A percentile compares a stretch with the other conserved stretches of the same genome.
Conservation (phyloP, 768 basidiomycete species). For the Ephemerocybe angulata region DNA sequence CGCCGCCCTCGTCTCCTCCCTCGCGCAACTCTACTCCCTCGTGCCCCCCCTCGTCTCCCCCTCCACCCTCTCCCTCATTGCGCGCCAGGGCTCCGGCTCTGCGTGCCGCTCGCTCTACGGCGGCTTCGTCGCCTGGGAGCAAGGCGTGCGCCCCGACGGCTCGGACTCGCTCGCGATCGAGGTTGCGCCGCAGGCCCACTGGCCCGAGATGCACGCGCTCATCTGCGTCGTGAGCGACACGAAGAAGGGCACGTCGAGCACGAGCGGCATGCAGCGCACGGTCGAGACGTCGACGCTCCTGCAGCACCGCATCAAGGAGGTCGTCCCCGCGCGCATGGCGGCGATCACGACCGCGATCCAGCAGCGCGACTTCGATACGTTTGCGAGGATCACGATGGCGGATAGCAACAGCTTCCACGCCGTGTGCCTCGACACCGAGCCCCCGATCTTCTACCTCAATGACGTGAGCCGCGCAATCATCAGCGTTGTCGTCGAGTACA, state of each 20-base stretch:
- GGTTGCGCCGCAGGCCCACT: constrained; percentile 80
- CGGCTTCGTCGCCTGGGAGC: constrained; percentile 95
- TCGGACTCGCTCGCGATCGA: constrained; percentile 85
- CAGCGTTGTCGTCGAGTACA: constrained; percentile 86
- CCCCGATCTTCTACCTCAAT: constrained; percentile 99
- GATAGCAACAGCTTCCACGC: constrained; percentile 99
- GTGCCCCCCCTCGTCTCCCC: constrained; percentile 50
- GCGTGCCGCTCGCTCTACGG: constrained; percentile 97
- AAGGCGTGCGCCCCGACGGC: constrained; percentile 64
- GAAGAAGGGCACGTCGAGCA: constrained; percentile 95
- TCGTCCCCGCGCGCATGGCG: constrained; percentile 87
- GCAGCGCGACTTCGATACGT: constrained; percentile 77
- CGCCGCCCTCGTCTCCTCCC: constrained; percentile 88
- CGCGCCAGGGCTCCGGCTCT: constrained; percentile 96
- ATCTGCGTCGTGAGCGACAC: constrained; percentile 95
- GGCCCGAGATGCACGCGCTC: constrained; percentile 95
- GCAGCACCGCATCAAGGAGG: constrained; percentile 78
- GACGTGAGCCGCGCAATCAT: constrained; percentile 96
- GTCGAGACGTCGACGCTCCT: constrained; percentile 89
- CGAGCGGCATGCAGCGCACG: constrained; percentile 96
- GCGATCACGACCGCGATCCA: constrained; percentile 78
- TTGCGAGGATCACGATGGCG: constrained; percentile 90
- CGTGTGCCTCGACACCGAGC: constrained; percentile 92
- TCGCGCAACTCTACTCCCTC: constrained; percentile 82
- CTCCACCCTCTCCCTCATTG: constrained; percentile 86